Percentiles rank a stretch among this genome's conserved stretches.
Evolutionary conservation across 1,284 basidiomycete genomes (phyloP).

Genomic region (Ganoderma sinense): DNA sequence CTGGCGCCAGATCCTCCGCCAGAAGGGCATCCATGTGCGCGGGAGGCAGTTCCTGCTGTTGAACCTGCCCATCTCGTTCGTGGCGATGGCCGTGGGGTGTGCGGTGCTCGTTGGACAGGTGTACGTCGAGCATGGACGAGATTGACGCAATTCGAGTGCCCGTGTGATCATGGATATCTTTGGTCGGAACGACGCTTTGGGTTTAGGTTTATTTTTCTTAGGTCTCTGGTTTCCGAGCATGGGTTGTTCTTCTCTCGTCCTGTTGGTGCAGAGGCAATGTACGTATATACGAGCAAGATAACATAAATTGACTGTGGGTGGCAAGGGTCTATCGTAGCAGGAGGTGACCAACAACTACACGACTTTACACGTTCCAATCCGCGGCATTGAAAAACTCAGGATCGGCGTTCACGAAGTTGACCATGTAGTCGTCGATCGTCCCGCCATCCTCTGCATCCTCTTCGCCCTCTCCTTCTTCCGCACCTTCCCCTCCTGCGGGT

Average conservation of each 20-base stretch:
- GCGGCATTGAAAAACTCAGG: constrained; percentile 72
- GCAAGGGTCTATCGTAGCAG: not conserved
- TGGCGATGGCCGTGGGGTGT: constrained; percentile 38
- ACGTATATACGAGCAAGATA: too few species aligned
- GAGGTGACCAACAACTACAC: not conserved
- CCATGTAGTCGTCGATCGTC: constrained; percentile 89
- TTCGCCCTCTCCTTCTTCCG: constrained; percentile 32
- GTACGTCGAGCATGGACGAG: constrained; percentile 24
- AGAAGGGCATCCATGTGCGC: constrained; percentile 80
- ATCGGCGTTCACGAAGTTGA: constrained; percentile 77
- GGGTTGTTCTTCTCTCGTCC: not conserved
- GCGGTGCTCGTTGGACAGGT: constrained; percentile 38
- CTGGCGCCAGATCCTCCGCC: constrained; percentile 82
- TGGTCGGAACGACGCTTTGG: not conserved
- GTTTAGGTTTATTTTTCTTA: not conserved
- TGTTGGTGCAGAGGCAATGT: not conserved
- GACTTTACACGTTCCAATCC: constrained; percentile 65
- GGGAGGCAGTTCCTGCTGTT: constrained; percentile 75
- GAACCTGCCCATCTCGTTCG: constrained; percentile 57
- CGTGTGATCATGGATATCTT: not conserved
- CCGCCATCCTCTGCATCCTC: constrained; percentile 66
- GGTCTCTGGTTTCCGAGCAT: not conserved
- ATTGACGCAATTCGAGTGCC: not conserved
- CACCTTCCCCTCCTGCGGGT: constrained; percentile 32
- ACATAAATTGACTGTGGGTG: not conserved